Evolutionary conservation across 2,329 filamentous ascomycete genomes (phyloP), one percentile per base, ranked within the genome.

Genomic region (Seiridium cupressi): DNA sequence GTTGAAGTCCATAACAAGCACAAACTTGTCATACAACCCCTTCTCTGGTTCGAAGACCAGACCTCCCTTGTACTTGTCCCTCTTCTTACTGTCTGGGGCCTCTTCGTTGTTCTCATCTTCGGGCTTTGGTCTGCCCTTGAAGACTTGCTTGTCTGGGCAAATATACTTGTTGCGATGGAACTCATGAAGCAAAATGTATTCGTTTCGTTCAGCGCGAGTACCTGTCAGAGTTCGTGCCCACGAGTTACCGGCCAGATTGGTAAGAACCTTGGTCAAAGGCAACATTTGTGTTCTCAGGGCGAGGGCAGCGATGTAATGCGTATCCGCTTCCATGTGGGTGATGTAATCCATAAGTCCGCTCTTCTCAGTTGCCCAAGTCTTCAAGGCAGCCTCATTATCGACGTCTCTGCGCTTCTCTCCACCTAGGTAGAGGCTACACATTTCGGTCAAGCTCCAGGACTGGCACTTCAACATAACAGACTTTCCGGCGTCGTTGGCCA

Each of bases 1-100:
- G 84, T 99, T 99, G 82, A 99, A 99, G 81, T 99, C 95, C 96
- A 99, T 99, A 75, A 99, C 96, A 59, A 99, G 85, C 58, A 99
- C 91, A 74, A 96, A 97, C 77, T 96, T 96, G 83, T 99, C 95
- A 72, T 99, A 99, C 4, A 99, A 84, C 18, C 96, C 95, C 75
- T 94, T 97, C 74, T 98, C 93, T 4, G 95, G 95, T 74, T 99
- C 95, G 68, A 99, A 98, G 60, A 99, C 95, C 38, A 99, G 87
- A 82, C 96, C 95, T 72, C 95, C 95, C 80, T 99, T 98, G 81
- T 90, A 99, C 76, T 98, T 99, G 78, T 99, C 96, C 76, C 97
- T 99, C 82, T 98, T 99, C 79, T 97, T 99, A 61, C 84, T 86
- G 64, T 92, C 91, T 7, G 82, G 86, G 11, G 74, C 82, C 31